These are phyloP conservation scores for Puccinia hordei DNA, from an alignment of 1,284 basidiomycete genomes.

Conservation along the genomic window DNA sequence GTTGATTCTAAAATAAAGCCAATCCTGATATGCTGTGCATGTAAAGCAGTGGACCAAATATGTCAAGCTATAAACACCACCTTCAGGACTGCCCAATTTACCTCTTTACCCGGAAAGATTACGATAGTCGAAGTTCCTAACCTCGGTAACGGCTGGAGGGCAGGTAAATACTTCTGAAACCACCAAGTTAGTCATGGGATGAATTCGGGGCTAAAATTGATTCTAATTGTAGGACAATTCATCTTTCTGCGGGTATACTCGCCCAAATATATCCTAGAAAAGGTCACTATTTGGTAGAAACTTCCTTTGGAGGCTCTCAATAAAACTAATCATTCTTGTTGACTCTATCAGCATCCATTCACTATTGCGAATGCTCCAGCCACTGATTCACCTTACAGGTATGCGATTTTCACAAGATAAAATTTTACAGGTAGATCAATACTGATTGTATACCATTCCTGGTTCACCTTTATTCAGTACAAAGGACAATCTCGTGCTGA, in stretches of 20 bases:
- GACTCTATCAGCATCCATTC: conserved; percentile 49
- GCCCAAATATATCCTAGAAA: conserved; percentile 39
- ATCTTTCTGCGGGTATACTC: conserved; percentile 43
- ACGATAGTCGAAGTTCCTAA: conserved; percentile 35
- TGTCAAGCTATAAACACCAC: conserved; percentile 21
- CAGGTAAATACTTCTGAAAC: background rate
- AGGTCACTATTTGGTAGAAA: background rate
- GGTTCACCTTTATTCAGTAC: background rate
- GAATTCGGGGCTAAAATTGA: background rate
- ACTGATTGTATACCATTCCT: conserved; percentile 1
- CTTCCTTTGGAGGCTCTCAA: background rate
- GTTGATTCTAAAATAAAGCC: conserved; percentile 1
- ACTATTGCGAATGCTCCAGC: conserved; percentile 49
- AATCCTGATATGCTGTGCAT: conserved; percentile 9
- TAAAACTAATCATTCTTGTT: background rate
- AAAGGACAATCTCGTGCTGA: conserved; percentile 35
- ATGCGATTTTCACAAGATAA: background rate
- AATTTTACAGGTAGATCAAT: background rate
- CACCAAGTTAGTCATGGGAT: background rate
- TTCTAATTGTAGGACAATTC: conserved; percentile 29
- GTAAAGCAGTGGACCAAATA: conserved; percentile 33
- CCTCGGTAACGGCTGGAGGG: conserved; percentile 47
- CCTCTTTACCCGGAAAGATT: conserved; percentile 42
- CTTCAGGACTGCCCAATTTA: conserved; percentile 32
- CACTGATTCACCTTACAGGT: conserved; percentile 38